phyloP scores from a whole-genome alignment of 495 filamentous ascomycete species.

The Aspergillus egyptiacus region DNA sequence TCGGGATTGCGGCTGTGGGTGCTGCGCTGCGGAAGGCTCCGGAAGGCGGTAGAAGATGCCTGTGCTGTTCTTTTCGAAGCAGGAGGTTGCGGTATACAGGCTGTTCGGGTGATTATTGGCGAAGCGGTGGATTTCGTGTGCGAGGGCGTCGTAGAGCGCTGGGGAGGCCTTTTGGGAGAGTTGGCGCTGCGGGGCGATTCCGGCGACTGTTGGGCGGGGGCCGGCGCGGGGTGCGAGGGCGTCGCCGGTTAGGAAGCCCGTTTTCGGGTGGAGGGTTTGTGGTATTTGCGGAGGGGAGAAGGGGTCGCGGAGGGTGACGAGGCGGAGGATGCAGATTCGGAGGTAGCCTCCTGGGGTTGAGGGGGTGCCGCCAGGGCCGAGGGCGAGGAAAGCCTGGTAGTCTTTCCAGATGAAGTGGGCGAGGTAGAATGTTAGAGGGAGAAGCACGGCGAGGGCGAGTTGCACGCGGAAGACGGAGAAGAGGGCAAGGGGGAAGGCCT shows the following conservation, averaged over 20 bases:
- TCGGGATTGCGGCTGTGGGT: neutral
- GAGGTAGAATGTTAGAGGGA: slow-evolving; percentile 46
- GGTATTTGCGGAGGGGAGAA: slow-evolving; percentile 27
- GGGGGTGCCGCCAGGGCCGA: slow-evolving; percentile 78
- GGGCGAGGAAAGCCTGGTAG: slow-evolving; percentile 67
- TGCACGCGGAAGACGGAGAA: slow-evolving; percentile 5
- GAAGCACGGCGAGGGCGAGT: slow-evolving; percentile 17
- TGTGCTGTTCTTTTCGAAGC: slow-evolving; percentile 73
- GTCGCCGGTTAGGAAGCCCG: slow-evolving; percentile 38
- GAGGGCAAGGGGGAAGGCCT: neutral
- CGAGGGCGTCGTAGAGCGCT: slow-evolving; percentile 47
- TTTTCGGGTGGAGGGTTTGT: slow-evolving; percentile 30
- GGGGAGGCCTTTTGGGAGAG: slow-evolving; percentile 54
- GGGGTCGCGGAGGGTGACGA: slow-evolving; percentile 39
- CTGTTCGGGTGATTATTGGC: slow-evolving; percentile 37
- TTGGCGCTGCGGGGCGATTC: slow-evolving; percentile 78
- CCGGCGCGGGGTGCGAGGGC: slow-evolving; percentile 54
- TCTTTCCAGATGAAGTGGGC: slow-evolving; percentile 61
- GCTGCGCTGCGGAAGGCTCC: neutral
- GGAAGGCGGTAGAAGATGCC: slow-evolving; percentile 56
- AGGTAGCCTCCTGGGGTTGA: slow-evolving; percentile 67
- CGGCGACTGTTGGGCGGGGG: slow-evolving; percentile 57
- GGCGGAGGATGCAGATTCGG: slow-evolving; percentile 53
- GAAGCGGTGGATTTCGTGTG: slow-evolving; percentile 45
- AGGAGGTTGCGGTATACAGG: slow-evolving; percentile 60